Evolutionary conservation across 768 basidiomycete species (phyloP).

Genomic region (Agrocybe pediades): DNA sequence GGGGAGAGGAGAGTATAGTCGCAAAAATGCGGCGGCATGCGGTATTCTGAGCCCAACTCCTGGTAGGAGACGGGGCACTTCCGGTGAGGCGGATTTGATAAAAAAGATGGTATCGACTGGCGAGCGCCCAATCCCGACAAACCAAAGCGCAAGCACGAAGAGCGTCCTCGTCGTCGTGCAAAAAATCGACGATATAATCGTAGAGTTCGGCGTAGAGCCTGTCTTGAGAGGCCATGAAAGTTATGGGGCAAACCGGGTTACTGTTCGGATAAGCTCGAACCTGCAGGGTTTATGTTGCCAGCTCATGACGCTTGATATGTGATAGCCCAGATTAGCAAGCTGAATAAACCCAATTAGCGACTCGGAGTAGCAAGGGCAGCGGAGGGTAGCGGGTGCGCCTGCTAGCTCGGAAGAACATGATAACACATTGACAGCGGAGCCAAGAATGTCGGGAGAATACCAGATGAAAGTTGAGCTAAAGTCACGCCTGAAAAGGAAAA

Average conservation of each 20-base stretch:
- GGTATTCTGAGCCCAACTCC: conserved; percentile 18
- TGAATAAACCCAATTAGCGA: neutral
- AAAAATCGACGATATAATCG: conserved; percentile 29
- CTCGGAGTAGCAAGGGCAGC: conserved; percentile 4
- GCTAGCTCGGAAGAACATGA: neutral
- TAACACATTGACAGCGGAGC: neutral
- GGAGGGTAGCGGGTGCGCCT: neutral
- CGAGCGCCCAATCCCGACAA: conserved; percentile 25
- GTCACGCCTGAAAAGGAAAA: neutral
- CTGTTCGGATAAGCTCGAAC: neutral
- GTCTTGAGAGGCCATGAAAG: conserved; percentile 10
- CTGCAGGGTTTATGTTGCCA: conserved; percentile 8
- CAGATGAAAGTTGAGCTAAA: neutral
- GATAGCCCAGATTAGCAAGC: conserved; percentile 15
- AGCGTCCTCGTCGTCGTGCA: conserved; percentile 23
- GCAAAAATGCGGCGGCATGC: conserved; percentile 20
- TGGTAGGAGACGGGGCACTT: conserved; percentile 10
- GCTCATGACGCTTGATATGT: conserved; percentile 7
- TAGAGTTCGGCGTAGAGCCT: conserved; percentile 23
- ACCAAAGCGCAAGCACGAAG: conserved; percentile 27
- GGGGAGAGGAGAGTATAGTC: conserved; percentile 19
- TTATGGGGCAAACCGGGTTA: neutral
- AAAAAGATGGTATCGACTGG: conserved; percentile 26
- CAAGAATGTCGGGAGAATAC: neutral
- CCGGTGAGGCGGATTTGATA: conserved; percentile 19